These are phyloP conservation scores for Arthroderma uncinatum DNA, from an alignment of 2,329 filamentous ascomycete genomes.

Conservation along the genomic window DNA sequence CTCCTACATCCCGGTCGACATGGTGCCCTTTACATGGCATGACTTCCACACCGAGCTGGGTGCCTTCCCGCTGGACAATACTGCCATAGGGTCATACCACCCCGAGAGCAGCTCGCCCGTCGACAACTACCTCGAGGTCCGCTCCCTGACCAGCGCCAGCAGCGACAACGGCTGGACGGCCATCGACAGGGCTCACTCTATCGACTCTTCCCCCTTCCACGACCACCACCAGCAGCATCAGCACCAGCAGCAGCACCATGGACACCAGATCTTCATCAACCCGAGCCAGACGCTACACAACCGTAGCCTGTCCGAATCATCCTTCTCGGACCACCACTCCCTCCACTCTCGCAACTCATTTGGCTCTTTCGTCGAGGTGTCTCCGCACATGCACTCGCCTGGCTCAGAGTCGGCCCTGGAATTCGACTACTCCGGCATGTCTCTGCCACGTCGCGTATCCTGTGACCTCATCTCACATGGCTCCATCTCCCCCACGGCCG, in stretches of 20 bases:
- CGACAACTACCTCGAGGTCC: conserved; percentile 71
- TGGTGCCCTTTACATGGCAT: conserved; percentile 61
- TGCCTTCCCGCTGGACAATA: conserved; percentile 38
- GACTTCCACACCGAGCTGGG: conserved; percentile 65
- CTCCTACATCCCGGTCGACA: conserved; percentile 51
- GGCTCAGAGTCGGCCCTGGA: conserved; percentile 65
- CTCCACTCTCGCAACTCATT: conserved; percentile 53
- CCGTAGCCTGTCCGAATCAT: conserved; percentile 76
- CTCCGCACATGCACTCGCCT: conserved; percentile 71
- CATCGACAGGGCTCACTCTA: conserved; percentile 63
- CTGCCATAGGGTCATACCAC: conserved; percentile 29
- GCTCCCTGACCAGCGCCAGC: conserved; percentile 67
- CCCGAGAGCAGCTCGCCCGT: conserved; percentile 55
- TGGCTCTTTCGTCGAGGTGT: conserved; percentile 73
- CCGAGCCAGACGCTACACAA: conserved; percentile 82
- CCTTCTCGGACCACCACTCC: conserved; percentile 56
- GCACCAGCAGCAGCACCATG: conserved; percentile 32
- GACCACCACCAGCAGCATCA: not conserved
- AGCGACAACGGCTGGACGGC: conserved; percentile 81
- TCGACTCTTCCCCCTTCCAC: conserved; percentile 46
- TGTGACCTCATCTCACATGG: conserved; percentile 35
- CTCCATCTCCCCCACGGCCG: conserved; percentile 35
- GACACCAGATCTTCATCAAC: conserved; percentile 68
- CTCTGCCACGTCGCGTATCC: conserved; percentile 27
- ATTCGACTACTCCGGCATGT: conserved; percentile 33